phyloP scores from a whole-genome alignment of 306 rosid genomes.

The Quercus variabilis region DNA sequence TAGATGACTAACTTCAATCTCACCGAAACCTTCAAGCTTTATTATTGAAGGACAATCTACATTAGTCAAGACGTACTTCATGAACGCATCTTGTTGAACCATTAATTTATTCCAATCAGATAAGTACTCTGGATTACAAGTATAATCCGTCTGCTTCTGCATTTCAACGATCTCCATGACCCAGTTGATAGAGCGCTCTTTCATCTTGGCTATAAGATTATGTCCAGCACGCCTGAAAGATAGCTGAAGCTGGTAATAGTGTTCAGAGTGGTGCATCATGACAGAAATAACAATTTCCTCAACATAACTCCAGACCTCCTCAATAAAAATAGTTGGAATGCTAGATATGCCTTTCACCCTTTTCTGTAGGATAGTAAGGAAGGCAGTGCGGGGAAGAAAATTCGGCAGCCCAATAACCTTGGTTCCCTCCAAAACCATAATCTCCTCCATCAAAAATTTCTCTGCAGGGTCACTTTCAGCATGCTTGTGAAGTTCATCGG shows the following conservation, averaged over 20 bases:
- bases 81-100: conserved; percentile 17
- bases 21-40: conserved; percentile 32
- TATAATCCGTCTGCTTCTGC: conserved; percentile 48
- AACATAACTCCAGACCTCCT: conserved; percentile 38
- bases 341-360: conserved; percentile 28
- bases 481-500: background rate
- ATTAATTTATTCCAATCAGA: conserved; percentile 29
- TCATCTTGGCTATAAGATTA: conserved; percentile 28
- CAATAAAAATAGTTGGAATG: conserved; percentile 30
- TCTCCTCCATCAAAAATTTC: conserved; percentile 10
- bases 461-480: background rate
- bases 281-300: conserved; percentile 27
- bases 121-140: conserved; percentile 35
- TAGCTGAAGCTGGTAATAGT: conserved; percentile 40
- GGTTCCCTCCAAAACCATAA: background rate
- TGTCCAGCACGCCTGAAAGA: conserved; percentile 11
- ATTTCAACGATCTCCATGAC: conserved; percentile 39
- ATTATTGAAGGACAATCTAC: background rate
- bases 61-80: background rate
- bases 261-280: conserved; percentile 16
- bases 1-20: conserved; percentile 21
- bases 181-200: conserved; percentile 14
- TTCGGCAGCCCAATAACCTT: conserved; percentile 12
- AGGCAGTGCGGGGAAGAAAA: conserved; percentile 43
- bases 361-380: conserved; percentile 19